Percentiles rank a stretch among this genome's conserved stretches.
phyloP scores from a whole-genome alignment of 768 basidiomycete genomes.

The Lactarius vividus region DNA sequence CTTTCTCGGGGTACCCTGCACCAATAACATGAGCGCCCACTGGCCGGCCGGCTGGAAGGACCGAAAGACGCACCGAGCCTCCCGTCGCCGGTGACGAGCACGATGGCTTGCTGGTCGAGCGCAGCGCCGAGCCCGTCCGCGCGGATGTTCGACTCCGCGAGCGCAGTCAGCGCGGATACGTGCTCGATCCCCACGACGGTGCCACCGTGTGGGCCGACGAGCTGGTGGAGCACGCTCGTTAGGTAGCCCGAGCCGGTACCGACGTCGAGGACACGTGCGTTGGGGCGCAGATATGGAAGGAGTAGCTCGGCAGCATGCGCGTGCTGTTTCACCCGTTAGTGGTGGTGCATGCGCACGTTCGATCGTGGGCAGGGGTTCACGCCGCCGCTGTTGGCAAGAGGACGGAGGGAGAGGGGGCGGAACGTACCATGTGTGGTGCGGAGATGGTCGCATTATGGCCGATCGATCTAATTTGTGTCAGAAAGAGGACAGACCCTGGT shows the following conservation, averaged over 20 bases:
- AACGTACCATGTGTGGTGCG: constrained; percentile 64
- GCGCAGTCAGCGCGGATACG: constrained; percentile 70
- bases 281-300: constrained; percentile 65
- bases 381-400: background rate
- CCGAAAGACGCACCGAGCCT: constrained; percentile 53
- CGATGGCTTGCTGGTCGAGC: constrained; percentile 53
- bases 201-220: constrained; percentile 46
- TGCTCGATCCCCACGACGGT: constrained; percentile 89
- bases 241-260: constrained; percentile 90
- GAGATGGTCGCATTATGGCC: constrained; percentile 90
- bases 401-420: background rate
- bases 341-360: background rate
- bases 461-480: constrained; percentile 43
- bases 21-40: background rate
- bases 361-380: background rate
- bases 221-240: constrained; percentile 73
- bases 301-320: constrained; percentile 83
- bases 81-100: constrained; percentile 76
- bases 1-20: constrained; percentile 29
- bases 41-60: background rate
- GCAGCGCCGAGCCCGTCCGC: constrained; percentile 60
- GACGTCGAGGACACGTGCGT: constrained; percentile 80
- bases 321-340: constrained; percentile 47
- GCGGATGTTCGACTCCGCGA: constrained; percentile 65
- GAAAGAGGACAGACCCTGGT: background rate